Evolutionary conservation across 768 basidiomycete species (phyloP), one percentile per base, ranked within the genome.

Genomic region (Russula earlei): DNA sequence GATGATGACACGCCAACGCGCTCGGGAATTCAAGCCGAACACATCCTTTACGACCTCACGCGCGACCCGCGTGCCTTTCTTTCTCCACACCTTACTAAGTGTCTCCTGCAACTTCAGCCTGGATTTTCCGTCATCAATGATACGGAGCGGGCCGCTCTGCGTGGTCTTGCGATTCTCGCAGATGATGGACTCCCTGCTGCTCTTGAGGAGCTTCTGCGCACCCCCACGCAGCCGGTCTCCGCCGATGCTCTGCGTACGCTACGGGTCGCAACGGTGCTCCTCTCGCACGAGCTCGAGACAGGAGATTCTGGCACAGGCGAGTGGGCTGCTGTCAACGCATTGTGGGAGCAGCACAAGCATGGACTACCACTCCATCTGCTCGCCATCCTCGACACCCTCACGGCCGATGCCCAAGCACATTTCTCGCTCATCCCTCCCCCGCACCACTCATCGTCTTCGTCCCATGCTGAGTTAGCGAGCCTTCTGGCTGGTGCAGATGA

Each of bases 11-110:
- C 77, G 11, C 88, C 86, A 0, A 75, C 78, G 25, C 79, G 77
- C 60, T 79, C 83, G 0, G 81, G 81, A 2, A 76, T 83, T 31
- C 74, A 85, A 40, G 84, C 83, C 0, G 88, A 91, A 69, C 78
- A 82, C 34, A 76, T 89, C 25, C 72, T 90, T 2, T 69, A 76
- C 36, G 76, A 80, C 40, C 75, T 89, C 25, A 75, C 80, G 0
- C 75, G 76, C 43, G 77, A 83, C 41, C 85, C 87, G 7, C 73
- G 67, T 14, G 76, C 81, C 17, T 74, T 87, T 60, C 74, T 87
- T 8, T 76, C 74, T 25, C 73, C 74, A 0, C 80, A 85, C 61
- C 70, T 91, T 25, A 70, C 79, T 40, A 75, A 77, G 45, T 79
- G 80, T 38, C 72, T 88, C 17, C 72, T 81, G n/a, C 70, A 76